Evolutionary conservation across 176 grass and related monocot species (phyloP), one percentile per base, ranked within the genome.

Genomic region (Panicum miliaceum): DNA sequence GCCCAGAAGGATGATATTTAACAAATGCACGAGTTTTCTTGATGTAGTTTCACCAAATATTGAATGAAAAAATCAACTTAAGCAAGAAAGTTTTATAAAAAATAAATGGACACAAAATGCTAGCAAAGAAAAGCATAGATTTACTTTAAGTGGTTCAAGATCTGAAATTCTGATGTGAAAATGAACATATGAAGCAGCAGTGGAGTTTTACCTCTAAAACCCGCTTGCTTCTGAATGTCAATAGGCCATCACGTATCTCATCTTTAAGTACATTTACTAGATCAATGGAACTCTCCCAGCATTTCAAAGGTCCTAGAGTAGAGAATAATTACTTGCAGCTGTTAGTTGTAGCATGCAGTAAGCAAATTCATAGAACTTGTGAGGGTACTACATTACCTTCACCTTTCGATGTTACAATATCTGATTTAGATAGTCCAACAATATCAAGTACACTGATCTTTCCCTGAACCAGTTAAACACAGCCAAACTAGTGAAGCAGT

Each of bases 241-340:
- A 86, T 36, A 84, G 84, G 2, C 93, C 93, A 57, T 95, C 93
- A 83, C 93, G 93, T 23, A 95, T 95, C 79, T 95, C 93, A 84
- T 92, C 87, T 79, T 95, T 95, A 53, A 95, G 84, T 73, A 78
- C 79, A 74, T 86, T 92, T 69, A 95, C 85, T 37, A 95, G 75
- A 83, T 92, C 88, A 68, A 92, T 88, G 74, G 93, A 92, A 80
- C 88, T 86, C 75, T 95, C 93, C 82, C 93, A 90, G 68, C 62
- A 95, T 88, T 92, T 95, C 35, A 88, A 82, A 60, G 85, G 67
- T 26, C 93, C 93, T 95, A 80, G 67, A 75, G 45, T 64, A 67
- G 64, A 86, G 34, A 43, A 32, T n/a, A 56, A 74, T 85, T 75
- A 79, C 32, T 76, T 77, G 56, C 64, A 57, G 53, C 82, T 68